Conservation (phyloP, 768 basidiomycete genomes). For the Asterophora parasitica region DNA sequence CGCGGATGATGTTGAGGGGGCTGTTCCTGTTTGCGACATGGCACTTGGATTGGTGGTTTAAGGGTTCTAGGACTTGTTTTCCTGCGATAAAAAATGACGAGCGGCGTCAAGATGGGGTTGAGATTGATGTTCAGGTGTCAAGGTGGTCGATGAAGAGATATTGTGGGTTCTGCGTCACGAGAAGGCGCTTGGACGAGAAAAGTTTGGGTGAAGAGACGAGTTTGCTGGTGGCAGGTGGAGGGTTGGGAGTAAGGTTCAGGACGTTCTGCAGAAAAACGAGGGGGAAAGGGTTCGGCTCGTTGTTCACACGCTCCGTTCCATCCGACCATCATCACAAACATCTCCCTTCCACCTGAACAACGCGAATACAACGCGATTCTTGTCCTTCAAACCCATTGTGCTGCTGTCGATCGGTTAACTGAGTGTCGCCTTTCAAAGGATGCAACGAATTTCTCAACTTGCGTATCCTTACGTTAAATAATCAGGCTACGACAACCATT, state of each 20-base stretch:
- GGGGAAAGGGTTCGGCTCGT: constrained; percentile 4
- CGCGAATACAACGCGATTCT: too few species aligned
- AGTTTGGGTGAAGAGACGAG: neutral
- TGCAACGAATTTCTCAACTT: too few species aligned
- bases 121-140: constrained; percentile 6
- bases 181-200: constrained; percentile 1
- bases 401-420: too few species aligned
- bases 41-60: neutral
- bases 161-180: constrained; percentile 2
- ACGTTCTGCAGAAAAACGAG: constrained; percentile 2
- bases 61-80: constrained; percentile 2
- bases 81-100: constrained; percentile 5
- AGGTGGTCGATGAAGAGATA: neutral
- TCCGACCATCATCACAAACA: neutral
- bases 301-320: constrained; percentile 11
- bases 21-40: constrained; percentile 29
- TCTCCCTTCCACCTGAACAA: neutral
- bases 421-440: too few species aligned
- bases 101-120: constrained; percentile 9
- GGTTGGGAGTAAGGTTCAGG: constrained; percentile 4
- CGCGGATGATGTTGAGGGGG: constrained; percentile 30
- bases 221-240: neutral
- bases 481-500: too few species aligned
- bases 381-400: too few species aligned
- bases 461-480: too few species aligned